Evolutionary conservation across 768 basidiomycete species (phyloP).

Genomic region (Piloderma croceum): DNA sequence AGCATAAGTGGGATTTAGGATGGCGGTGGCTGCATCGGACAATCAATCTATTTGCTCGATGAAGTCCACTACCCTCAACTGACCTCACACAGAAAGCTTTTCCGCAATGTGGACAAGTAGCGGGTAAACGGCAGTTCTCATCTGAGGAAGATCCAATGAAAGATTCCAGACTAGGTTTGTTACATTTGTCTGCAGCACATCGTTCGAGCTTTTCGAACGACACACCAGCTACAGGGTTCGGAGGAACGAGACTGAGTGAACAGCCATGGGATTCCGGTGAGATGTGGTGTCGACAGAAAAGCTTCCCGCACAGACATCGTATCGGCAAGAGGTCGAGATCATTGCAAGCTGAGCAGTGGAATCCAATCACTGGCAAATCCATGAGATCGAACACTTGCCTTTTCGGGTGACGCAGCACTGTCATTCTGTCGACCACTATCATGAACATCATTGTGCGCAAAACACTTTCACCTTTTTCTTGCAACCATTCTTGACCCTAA

Average conservation of each 20-base stretch:
- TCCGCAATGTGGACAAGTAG: slow-evolving; percentile 48
- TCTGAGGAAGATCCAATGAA: slow-evolving; percentile 26
- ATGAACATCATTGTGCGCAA: slow-evolving; percentile 77
- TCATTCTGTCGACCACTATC: slow-evolving; percentile 19
- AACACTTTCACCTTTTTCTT: not conserved
- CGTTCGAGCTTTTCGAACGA: slow-evolving; percentile 33
- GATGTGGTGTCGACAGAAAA: slow-evolving; percentile 64
- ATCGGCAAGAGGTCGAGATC: slow-evolving; percentile 75
- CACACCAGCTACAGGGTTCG: not conserved
- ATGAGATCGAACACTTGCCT: slow-evolving; percentile 17
- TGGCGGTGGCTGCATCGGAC: slow-evolving; percentile 55
- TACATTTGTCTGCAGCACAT: slow-evolving; percentile 49
- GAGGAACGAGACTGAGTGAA: slow-evolving; percentile 11
- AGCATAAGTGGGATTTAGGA: slow-evolving; percentile 55
- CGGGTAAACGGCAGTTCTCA: slow-evolving; percentile 22
- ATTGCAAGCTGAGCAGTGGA: slow-evolving; percentile 65
- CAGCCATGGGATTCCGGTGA: slow-evolving; percentile 58
- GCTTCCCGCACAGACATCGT: slow-evolving; percentile 50
- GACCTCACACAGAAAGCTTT: slow-evolving; percentile 63
- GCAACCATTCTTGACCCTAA: slow-evolving; percentile 8
- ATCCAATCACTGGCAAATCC: slow-evolving; percentile 52
- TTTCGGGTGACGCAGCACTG: not conserved
- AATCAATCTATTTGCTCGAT: too few species aligned
- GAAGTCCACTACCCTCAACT: slow-evolving; percentile 14
- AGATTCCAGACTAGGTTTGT: slow-evolving; percentile 47